Evolutionary conservation across 2,329 filamentous ascomycete species (phyloP).

Genomic region (Kalmusia sp.): DNA sequence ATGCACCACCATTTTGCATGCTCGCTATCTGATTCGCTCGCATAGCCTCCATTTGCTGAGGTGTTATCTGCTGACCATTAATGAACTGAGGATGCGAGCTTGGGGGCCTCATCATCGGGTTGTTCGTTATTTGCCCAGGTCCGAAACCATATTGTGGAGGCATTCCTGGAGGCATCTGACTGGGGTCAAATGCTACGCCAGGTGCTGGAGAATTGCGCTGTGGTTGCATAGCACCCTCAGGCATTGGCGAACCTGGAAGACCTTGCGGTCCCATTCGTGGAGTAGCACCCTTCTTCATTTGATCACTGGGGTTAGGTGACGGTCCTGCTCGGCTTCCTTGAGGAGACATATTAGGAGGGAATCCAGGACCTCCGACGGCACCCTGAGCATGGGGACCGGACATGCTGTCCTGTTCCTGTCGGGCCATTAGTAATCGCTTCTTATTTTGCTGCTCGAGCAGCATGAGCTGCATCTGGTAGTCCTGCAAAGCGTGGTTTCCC

Average conservation of each 20-base stretch:
- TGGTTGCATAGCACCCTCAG: constrained; percentile 72
- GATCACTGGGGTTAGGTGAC: constrained; percentile 78
- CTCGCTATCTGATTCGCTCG: constrained; percentile 35
- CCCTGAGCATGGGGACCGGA: constrained; percentile 56
- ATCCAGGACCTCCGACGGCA: constrained; percentile 61
- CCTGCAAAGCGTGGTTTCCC: constrained; percentile 82
- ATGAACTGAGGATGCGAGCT: constrained; percentile 61
- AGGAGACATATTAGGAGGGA: constrained; percentile 72
- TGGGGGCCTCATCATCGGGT: constrained; percentile 63
- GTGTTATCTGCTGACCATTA: constrained; percentile 69
- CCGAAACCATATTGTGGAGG: constrained; percentile 45
- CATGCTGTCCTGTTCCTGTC: constrained; percentile 77
- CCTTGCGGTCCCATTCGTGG: constrained; percentile 74
- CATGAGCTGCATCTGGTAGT: constrained; percentile 92
- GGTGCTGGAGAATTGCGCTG: constrained; percentile 67
- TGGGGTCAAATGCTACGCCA: constrained; percentile 52
- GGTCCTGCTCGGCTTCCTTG: constrained; percentile 72
- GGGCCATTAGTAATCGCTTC: constrained; percentile 83
- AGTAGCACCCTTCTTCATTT: constrained; percentile 75
- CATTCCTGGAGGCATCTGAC: constrained; percentile 57
- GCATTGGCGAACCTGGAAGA: constrained; percentile 72
- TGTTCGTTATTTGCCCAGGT: constrained; percentile 42
- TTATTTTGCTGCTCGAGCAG: constrained; percentile 87
- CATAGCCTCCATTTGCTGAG: constrained; percentile 59
- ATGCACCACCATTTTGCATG: constrained; percentile 45